Base-by-base conservation (phyloP, 2,329 filamentous ascomycete species). In the Phaeophleospora eucalypticola region DNA sequence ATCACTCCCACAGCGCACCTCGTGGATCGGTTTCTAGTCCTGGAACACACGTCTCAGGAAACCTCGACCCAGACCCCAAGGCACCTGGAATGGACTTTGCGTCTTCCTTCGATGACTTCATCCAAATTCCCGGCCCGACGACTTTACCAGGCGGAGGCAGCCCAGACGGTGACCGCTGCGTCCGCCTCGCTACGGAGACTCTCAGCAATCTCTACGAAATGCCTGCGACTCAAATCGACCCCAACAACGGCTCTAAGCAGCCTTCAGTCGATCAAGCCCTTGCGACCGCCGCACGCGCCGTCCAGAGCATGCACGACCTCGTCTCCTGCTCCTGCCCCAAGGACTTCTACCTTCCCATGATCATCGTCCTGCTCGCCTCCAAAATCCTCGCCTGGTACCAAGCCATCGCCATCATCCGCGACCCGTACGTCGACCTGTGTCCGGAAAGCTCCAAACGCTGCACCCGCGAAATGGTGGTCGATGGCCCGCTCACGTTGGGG, bases 371-470 rank as follows among this genome's bases (percentile, higher is more conserved):
- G 17, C 46, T 51, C 33, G 38, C 48, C 2, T 56, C 53, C 6
- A 56, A 53, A 36, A 43, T 53, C 18, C 29, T 56, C 6, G 43
- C 42, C 1, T 56, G 53, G 53, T 56, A 47, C 24, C 50, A 56
- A 41, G 43, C 45, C 14, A 46, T 56, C 17, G 50, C 50, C 4
- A 47, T 34, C 32, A 45, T 53, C 6, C 45, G 36, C 17, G 53
- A 55, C 18, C 43, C 50, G 2, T 38, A 45, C 27, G 43, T 36
- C 1, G 39, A 41, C 6, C 10, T 47, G 4, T n/a, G n/a, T 12
- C 17, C 24, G 2, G 42, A 54, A 3, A 43, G 43, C 18, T n/a
- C n/a, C 24, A 43, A 35, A 14, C 34, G 12, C 10, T 29, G 34
- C 33, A 21, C 36, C 19, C 43, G 36, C 19, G 53, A 56, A 32